Conservation (phyloP, 495 filamentous ascomycete species). For the Bryoglossum gracile region DNA sequence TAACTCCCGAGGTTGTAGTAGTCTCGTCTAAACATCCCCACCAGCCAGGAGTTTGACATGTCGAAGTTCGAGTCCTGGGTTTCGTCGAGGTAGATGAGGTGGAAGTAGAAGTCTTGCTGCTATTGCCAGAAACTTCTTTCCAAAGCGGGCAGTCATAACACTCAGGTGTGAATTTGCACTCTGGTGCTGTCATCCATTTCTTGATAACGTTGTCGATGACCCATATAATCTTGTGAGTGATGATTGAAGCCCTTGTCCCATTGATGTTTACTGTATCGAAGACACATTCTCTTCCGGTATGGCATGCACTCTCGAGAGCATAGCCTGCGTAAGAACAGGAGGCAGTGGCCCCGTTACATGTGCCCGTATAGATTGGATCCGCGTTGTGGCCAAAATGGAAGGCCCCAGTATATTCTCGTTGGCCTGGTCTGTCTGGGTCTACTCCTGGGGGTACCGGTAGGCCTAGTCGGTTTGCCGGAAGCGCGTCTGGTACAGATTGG, state of each 20-base stretch:
- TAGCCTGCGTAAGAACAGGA: conserved; percentile 90
- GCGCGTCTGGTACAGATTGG: conserved; percentile 81
- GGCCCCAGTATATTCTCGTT: conserved; percentile 63
- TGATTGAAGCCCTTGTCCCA: conserved; percentile 80
- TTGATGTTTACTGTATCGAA: conserved; percentile 89
- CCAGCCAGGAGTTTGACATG: conserved; percentile 85
- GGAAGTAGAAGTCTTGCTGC: conserved; percentile 61
- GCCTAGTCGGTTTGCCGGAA: conserved; percentile 77
- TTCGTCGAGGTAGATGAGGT: conserved; percentile 58
- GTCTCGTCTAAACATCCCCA: conserved; percentile 64
- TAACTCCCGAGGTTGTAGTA: conserved; percentile 38
- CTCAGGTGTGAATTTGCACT: conserved; percentile 62
- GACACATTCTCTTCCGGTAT: conserved; percentile 77
- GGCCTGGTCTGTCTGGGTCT: conserved; percentile 65
- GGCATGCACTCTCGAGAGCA: conserved; percentile 85
- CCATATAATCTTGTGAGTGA: conserved; percentile 74
- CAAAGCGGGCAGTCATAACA: conserved; percentile 88
- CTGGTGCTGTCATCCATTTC: conserved; percentile 68
- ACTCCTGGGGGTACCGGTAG: conserved; percentile 78
- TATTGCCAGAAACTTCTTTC: conserved; percentile 92
- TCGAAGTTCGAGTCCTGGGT: conserved; percentile 67
- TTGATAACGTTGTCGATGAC: conserved; percentile 83
- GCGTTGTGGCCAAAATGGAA: conserved; percentile 95
- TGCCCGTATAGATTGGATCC: conserved; percentile 90
- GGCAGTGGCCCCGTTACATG: conserved; percentile 82